Evolutionary conservation across 2,329 filamentous ascomycete species (phyloP).

Genomic region (Emydomyces testavorans): DNA sequence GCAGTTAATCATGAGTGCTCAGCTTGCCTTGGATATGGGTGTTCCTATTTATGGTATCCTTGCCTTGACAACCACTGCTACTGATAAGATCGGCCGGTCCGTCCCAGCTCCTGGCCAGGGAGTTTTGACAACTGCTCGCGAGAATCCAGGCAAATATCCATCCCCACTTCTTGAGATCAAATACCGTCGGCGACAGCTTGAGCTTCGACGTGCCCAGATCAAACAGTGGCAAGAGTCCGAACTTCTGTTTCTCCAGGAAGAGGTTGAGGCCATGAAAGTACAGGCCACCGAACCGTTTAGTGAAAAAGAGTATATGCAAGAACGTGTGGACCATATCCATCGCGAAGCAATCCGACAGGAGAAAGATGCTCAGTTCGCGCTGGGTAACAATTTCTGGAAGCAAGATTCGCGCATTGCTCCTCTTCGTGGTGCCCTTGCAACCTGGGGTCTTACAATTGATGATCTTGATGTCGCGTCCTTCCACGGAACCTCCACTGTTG

Average conservation of each 20-base stretch:
- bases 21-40: constrained; percentile 94
- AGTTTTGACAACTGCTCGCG: constrained; percentile 88
- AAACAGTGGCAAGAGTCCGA: constrained; percentile 95
- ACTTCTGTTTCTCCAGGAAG: constrained; percentile 81
- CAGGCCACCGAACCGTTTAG: constrained; percentile 60
- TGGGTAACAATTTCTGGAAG: constrained; percentile 99
- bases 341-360: constrained; percentile 79
- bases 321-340: constrained; percentile 77
- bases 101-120: constrained; percentile 93
- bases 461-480: constrained; percentile 92
- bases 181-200: constrained; percentile 89
- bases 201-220: constrained; percentile 86
- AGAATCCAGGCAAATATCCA: constrained; percentile 81
- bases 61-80: constrained; percentile 87
- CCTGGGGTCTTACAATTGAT: constrained; percentile 95
- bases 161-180: constrained; percentile 95
- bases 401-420: constrained; percentile 86
- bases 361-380: constrained; percentile 80
- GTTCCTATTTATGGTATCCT: constrained; percentile 94
- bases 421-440: constrained; percentile 87
- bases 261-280: constrained; percentile 80
- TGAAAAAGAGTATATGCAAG: constrained; percentile 72
- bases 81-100: constrained; percentile 97
- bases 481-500: constrained; percentile 96
- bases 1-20: constrained; percentile 96